Evolutionary conservation across 2,329 filamentous ascomycete genomes (phyloP).

Genomic region (Trichophyton verrucosum): DNA sequence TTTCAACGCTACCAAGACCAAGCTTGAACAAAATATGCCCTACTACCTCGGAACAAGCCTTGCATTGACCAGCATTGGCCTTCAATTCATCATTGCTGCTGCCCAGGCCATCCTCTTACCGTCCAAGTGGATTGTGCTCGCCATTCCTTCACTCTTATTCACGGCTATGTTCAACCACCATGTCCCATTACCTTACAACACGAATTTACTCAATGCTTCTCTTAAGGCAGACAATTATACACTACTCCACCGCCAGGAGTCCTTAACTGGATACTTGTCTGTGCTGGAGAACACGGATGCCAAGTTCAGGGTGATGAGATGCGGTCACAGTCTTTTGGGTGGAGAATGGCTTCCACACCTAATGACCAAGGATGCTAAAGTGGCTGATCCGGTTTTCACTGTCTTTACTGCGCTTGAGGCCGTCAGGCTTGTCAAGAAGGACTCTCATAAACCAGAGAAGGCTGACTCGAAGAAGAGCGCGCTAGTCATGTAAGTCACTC

Average conservation of each 20-base stretch:
- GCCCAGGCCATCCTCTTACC: slow-evolving; percentile 56
- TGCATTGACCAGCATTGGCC: slow-evolving; percentile 55
- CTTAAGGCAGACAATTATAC: slow-evolving; percentile 56
- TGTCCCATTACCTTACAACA: slow-evolving; percentile 49
- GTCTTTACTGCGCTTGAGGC: slow-evolving; percentile 96
- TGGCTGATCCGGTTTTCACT: slow-evolving; percentile 81
- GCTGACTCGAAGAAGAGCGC: slow-evolving; percentile 60
- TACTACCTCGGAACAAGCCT: slow-evolving; percentile 48
- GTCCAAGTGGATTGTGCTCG: slow-evolving; percentile 53
- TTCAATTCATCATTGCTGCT: slow-evolving; percentile 56
- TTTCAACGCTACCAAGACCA: slow-evolving; percentile 37
- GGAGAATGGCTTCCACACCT: slow-evolving; percentile 65
- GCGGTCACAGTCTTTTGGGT: slow-evolving; percentile 86
- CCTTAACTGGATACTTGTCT: slow-evolving; percentile 81
- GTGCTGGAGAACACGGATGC: slow-evolving; percentile 63
- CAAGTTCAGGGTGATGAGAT: slow-evolving; percentile 71
- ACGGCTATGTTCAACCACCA: slow-evolving; percentile 63
- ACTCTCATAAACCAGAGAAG: slow-evolving; percentile 22
- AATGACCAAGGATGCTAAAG: slow-evolving; percentile 39
- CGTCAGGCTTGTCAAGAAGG: slow-evolving; percentile 61
- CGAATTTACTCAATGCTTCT: slow-evolving; percentile 51
- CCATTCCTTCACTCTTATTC: slow-evolving; percentile 54
- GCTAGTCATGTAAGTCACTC: slow-evolving; percentile 60
- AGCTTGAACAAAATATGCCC: slow-evolving; percentile 25
- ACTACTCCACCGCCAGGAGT: slow-evolving; percentile 71